These are phyloP conservation scores for Spongiforma sp. DNA, from an alignment of 1,284 basidiomycete genomes.

Conservation along the genomic window DNA sequence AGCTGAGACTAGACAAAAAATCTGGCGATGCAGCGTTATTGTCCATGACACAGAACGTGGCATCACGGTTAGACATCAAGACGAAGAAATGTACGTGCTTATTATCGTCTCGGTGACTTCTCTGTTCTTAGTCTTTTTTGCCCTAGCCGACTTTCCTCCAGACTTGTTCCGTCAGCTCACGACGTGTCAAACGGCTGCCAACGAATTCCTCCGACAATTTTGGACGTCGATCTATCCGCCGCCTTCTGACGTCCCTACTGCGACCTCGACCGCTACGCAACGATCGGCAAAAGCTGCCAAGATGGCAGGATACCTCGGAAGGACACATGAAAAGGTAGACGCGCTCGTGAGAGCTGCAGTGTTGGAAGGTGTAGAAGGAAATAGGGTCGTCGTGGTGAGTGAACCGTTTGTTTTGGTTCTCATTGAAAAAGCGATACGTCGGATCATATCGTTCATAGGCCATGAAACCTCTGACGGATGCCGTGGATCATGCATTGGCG, in stretches of 20 bases:
- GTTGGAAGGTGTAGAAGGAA: conserved; percentile 65
- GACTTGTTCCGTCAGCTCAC: conserved; percentile 81
- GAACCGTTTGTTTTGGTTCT: neutral
- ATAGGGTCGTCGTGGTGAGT: conserved; percentile 71
- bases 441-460: conserved; percentile 51
- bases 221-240: conserved; percentile 91
- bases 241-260: conserved; percentile 57
- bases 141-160: conserved; percentile 81
- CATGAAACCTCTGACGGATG: conserved; percentile 79
- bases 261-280: conserved; percentile 50
- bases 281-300: conserved; percentile 79
- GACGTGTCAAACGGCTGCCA: conserved; percentile 90
- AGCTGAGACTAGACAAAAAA: conserved; percentile 69
- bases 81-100: conserved; percentile 60
- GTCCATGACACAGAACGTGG: conserved; percentile 81
- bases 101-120: conserved; percentile 4
- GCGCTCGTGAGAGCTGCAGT: conserved; percentile 72
- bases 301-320: conserved; percentile 83
- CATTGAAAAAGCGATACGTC: too few species aligned
- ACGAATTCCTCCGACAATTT: conserved; percentile 96
- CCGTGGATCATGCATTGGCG: conserved; percentile 77
- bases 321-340: conserved; percentile 82
- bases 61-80: conserved; percentile 66
- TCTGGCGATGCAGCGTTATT: conserved; percentile 68
- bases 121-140: neutral